Conservation (phyloP, 179 eudicot species). For the Sideroxylon spinosum region DNA sequence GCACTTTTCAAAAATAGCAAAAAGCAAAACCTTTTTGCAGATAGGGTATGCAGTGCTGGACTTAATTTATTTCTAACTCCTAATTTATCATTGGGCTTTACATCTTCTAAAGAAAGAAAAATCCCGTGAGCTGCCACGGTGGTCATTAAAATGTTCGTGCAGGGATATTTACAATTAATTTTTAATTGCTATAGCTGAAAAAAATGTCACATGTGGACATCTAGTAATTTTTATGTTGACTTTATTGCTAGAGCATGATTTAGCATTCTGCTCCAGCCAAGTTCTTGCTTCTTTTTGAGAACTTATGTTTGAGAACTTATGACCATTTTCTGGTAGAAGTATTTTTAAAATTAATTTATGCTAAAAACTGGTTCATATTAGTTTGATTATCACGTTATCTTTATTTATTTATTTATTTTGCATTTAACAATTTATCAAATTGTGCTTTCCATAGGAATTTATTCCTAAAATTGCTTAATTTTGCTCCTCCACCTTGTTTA, state of each 20-base stretch:
- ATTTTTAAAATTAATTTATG: not conserved
- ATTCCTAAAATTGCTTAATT: not conserved
- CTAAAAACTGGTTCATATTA: too few species aligned
- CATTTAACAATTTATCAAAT: not conserved
- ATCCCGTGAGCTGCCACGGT: not conserved
- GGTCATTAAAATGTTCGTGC: not conserved
- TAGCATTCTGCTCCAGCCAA: not conserved
- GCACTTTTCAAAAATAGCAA: conserved; percentile 66
- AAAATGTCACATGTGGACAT: not conserved
- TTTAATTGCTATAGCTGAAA: not conserved
- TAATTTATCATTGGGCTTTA: not conserved
- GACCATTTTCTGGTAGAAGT: not conserved
- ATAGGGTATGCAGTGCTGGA: conserved; percentile 42
- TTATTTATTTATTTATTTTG: too few species aligned
- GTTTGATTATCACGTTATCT: not conserved
- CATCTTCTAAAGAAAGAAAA: not conserved
- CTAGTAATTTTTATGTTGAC: not conserved
- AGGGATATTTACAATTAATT: not conserved
- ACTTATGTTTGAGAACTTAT: not conserved
- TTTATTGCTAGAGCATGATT: not conserved
- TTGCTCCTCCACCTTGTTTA: conserved; percentile 21
- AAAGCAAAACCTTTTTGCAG: conserved; percentile 60
- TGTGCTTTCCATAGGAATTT: not conserved
- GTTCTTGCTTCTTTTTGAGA: not conserved
- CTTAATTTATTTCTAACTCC: not conserved